Evolutionary conservation across 805 yeast genomes (phyloP), one percentile per base, ranked within the genome.

Genomic region (Groenewaldozyma salmanticensis): DNA sequence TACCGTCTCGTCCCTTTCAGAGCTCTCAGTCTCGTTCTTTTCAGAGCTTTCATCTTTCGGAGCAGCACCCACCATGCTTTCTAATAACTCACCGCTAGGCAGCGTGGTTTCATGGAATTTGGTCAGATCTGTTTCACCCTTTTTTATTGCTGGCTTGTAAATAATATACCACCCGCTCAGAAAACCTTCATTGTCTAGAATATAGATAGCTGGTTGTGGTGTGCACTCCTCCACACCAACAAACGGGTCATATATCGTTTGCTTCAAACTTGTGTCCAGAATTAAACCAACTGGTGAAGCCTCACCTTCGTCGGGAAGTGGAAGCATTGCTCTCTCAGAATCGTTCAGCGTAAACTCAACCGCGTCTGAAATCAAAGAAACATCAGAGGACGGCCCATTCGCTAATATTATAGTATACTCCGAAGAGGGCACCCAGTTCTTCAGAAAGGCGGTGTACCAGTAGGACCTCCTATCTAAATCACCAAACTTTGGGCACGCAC

Each of bases 281-380:
- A 75, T 75, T 7, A 82, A 48, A 4, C 95, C 95, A 18, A 82
- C 63, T 0, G 90, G 77, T 5, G 81, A 71, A 11, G 81, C 72
- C 35, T 72, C 79, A 1, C 29, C 13, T 24, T 67, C 78, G 5
- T 75, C 79, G 52, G 74, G 75, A 50, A 84, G 64, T 1, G 95
- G 95, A 47, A 85, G 64, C 20, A 75, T 70, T 0, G 95, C 94
- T 38, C 82, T 68, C 51, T 75, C 76, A 3, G 78, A 66, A 53
- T 87, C 96, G 50, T 81, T 81, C 2, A 71, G 58, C 5, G 78
- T 78, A 22, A 62, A 62, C n/a, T n/a, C n/a, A n/a, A n/a, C n/a
- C n/a, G n/a, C n/a, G n/a, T n/a, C n/a, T n/a, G n/a, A n/a, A n/a
- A n/a, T n/a, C n/a, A n/a, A n/a, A n/a, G n/a, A n/a, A n/a, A n/a